Evolutionary conservation across 1,284 basidiomycete species (phyloP), one percentile per base, ranked within the genome.

Genomic region (Ganoderma multipileum): DNA sequence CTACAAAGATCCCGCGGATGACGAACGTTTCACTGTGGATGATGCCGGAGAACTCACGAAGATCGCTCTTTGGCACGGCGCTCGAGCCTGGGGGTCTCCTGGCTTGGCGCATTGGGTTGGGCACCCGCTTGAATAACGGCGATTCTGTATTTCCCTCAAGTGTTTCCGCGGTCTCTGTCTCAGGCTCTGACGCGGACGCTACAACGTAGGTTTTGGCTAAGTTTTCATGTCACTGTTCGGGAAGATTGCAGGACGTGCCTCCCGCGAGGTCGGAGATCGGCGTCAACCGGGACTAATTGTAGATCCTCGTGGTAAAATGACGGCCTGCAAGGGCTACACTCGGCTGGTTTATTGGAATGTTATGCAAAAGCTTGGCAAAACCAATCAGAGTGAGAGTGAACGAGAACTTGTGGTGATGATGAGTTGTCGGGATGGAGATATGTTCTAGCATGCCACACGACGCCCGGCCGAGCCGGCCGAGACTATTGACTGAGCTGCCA

Each of bases 301-400:
- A 68, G 67, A 68, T 68, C 67, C 39, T 23, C 58, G 67, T 68
- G 67, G 59, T 16, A 68, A 64, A 64, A 38, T 47, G 5, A 16
- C 12, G 50, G 23, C 47, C 9, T 36, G 36, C 36, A 9, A n/a
- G n/a, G n/a, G n/a, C n/a, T n/a, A n/a, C n/a, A n/a, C 36, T 36
- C 9, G 36, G 12, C 38, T 39, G 6, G 38, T 39, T 39, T 5
- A 2, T 11, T 39, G 38, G 38, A 39, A 39, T 42, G 18, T 42
- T 36, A 54, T 23, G 44, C 6, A 23, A 26, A 36, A 26, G 28
- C 28, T 23, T 23, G 16, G 44, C 44, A 47, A n/a, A 23, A 50
- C 61, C 60, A 62, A 64, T 44, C 47, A 61, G 14, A 44, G 26
- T 7, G 41, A 39, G 14, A 14, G 39, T 12, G 39, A 16, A 18